These are phyloP conservation scores for Globisporangium cystogenes DNA, from an alignment of 352 stramenopile genomes.

Conservation along the genomic window DNA sequence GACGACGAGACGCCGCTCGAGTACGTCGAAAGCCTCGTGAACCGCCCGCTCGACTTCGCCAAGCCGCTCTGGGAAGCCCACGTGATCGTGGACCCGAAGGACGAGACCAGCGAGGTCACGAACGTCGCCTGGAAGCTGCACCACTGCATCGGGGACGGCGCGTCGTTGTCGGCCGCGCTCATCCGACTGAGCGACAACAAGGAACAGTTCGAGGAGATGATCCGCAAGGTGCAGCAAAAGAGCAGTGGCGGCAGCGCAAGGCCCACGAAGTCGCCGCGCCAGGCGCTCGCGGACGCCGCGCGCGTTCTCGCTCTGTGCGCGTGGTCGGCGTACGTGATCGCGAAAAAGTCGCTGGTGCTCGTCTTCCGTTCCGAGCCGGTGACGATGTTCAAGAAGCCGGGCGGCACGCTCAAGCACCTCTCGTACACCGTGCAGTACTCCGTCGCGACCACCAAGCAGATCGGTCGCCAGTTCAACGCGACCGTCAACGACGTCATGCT, in stretches of 20 bases:
- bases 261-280: conserved; percentile 21
- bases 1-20: conserved; percentile 50
- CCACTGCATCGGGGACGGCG: conserved; percentile 74
- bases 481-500: conserved; percentile 84
- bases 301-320: conserved; percentile 27
- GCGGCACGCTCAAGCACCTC: conserved; percentile 54
- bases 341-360: conserved; percentile 39
- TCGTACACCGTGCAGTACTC: conserved; percentile 73
- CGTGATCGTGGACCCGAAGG: conserved; percentile 39
- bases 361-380: conserved; percentile 45
- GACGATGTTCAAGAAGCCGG: conserved; percentile 62
- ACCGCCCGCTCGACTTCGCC: conserved; percentile 55
- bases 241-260: conserved; percentile 22
- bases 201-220: conserved; percentile 53
- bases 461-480: conserved; percentile 58
- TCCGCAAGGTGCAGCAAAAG: conserved; percentile 36
- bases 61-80: conserved; percentile 77
- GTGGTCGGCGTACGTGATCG: conserved; percentile 61
- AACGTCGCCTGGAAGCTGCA: conserved; percentile 67
- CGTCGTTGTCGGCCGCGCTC: conserved; percentile 55
- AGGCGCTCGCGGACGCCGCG: conserved; percentile 21
- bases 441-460: conserved; percentile 60
- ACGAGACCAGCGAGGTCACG: conserved; percentile 22
- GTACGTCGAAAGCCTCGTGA: conserved; percentile 66
- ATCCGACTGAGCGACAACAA: conserved; percentile 71